Evolutionary conservation across 23 red algal genomes (phyloP).

Genomic region (Gracilaria gracilis): DNA sequence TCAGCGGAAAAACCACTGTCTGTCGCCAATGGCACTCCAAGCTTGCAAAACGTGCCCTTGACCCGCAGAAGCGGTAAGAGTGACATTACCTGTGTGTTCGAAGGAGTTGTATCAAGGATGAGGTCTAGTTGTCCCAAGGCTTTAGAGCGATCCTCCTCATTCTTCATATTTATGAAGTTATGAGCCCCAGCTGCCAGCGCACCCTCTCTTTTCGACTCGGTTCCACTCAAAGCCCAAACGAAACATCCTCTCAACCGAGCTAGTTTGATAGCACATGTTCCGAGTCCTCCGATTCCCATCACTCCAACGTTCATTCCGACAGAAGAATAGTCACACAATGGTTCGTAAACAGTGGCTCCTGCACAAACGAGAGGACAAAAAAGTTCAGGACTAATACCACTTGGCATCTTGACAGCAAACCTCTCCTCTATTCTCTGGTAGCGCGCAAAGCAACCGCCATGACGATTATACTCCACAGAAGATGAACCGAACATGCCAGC

Average conservation of each 20-base stretch:
- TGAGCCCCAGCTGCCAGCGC: slow-evolving; percentile 32
- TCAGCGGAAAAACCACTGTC: slow-evolving; percentile 14
- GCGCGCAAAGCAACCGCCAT: slow-evolving; percentile 42
- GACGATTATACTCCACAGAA: slow-evolving; percentile 34
- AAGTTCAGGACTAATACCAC: slow-evolving; percentile 37
- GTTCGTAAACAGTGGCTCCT: slow-evolving; percentile 63
- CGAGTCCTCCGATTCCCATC: slow-evolving; percentile 47
- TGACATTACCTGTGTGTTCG: slow-evolving; percentile 14
- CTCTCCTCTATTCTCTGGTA: slow-evolving; percentile 66
- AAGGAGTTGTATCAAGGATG: slow-evolving; percentile 51
- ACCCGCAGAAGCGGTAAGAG: slow-evolving; percentile 9
- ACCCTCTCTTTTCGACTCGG: slow-evolving; percentile 38
- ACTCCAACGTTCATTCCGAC: slow-evolving; percentile 13
- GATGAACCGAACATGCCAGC: slow-evolving; percentile 38
- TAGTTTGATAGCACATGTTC: slow-evolving; percentile 43
- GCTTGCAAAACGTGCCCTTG: slow-evolving; percentile 36
- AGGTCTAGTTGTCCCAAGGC: slow-evolving; percentile 30
- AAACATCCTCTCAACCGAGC: slow-evolving; percentile 26
- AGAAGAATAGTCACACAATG: slow-evolving; percentile 36
- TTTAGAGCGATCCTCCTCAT: background rate
- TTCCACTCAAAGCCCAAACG: background rate
- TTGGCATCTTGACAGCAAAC: slow-evolving; percentile 60
- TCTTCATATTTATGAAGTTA: slow-evolving; percentile 26
- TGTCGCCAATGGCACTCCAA: slow-evolving; percentile 31
- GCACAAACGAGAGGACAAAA: slow-evolving; percentile 56